Conservation (phyloP, 2,329 filamentous ascomycete genomes). For the Fusarium dlaminii region DNA sequence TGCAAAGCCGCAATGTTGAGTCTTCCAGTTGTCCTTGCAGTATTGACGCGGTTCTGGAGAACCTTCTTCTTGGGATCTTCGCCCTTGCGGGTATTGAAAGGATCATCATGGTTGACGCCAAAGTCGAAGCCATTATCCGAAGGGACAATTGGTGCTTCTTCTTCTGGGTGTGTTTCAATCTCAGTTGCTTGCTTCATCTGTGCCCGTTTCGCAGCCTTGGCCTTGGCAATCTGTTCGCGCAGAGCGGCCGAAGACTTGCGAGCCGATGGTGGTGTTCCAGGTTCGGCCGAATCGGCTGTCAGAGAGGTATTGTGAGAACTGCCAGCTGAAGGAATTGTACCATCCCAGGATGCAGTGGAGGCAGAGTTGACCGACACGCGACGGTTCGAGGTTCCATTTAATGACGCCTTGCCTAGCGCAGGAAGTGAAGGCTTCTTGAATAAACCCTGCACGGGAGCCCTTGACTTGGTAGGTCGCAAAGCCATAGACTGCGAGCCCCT, state of each 20-base stretch:
- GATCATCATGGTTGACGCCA: conserved; percentile 65
- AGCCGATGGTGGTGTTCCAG: conserved; percentile 39
- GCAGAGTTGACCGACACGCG: conserved; percentile 29
- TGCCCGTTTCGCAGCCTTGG: conserved; percentile 81
- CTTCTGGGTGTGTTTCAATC: conserved; percentile 2
- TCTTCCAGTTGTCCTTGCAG: conserved; percentile 79
- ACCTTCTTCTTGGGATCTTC: conserved; percentile 71
- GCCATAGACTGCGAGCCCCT: conserved; percentile 60
- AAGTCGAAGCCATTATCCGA: conserved; percentile 59
- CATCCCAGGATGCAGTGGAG: conserved; percentile 43
- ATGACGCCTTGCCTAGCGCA: conserved; percentile 46
- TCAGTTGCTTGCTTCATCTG: conserved; percentile 50
- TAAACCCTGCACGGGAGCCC: conserved; percentile 62
- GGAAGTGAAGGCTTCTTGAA: conserved; percentile 65
- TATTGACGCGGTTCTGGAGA: conserved; percentile 75
- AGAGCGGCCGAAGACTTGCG: conserved; percentile 81
- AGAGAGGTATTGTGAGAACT: conserved; percentile 21
- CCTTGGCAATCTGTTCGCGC: conserved; percentile 91
- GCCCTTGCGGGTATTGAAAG: conserved; percentile 73
- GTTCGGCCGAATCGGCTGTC: conserved; percentile 20
- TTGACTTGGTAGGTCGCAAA: conserved; percentile 57
- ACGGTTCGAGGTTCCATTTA: conserved; percentile 12
- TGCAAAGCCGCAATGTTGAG: conserved; percentile 90
- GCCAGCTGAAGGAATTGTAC: conserved; percentile 40
- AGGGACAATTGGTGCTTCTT: conserved; percentile 53